These are phyloP conservation scores for Pichia phayaonensis DNA, from an alignment of 805 yeast genomes.

Conservation along the genomic window DNA sequence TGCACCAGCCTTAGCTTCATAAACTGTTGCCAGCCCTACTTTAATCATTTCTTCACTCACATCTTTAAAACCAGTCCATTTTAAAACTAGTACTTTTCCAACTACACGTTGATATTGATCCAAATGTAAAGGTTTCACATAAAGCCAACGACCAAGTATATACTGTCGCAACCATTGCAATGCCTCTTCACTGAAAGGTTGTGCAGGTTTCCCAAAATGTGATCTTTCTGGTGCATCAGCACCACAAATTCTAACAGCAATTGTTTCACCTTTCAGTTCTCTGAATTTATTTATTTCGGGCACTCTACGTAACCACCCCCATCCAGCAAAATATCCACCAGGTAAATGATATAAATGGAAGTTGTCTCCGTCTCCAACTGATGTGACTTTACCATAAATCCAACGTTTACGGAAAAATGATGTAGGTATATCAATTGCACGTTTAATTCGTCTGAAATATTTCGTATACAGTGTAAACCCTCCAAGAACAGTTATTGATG, in stretches of 20 bases:
- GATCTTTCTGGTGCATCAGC: conserved; percentile 96
- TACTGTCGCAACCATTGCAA: conserved; percentile 64
- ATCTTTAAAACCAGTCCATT: conserved; percentile 65
- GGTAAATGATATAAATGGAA: conserved; percentile 91
- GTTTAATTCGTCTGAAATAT: conserved; percentile 43
- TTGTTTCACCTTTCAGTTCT: conserved; percentile 54
- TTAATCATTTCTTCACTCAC: conserved; percentile 83
- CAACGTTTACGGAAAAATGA: conserved; percentile 35
- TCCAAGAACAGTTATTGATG: conserved; percentile 31
- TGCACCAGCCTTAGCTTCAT: conserved; percentile 74
- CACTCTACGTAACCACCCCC: conserved; percentile 80
- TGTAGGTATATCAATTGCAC: conserved; percentile 43
- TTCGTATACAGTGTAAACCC: conserved; percentile 37
- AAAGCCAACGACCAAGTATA: conserved; percentile 58
- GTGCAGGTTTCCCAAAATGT: conserved; percentile 91
- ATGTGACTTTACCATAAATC: conserved; percentile 66
- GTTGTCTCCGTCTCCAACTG: conserved; percentile 95
- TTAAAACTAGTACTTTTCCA: conserved; percentile 56
- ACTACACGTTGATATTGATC: conserved; percentile 92
- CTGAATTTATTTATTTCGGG: conserved; percentile 46
- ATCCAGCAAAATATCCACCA: conserved; percentile 80
- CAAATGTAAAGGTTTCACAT: conserved; percentile 67
- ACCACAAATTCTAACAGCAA: conserved; percentile 80
- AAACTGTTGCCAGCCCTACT: conserved; percentile 78
- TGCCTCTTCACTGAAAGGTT: conserved; percentile 82